Percentiles rank a stretch among this genome's conserved stretches.
Evolutionary conservation across 768 basidiomycete genomes (phyloP).

Genomic region (Ramaria sp.): DNA sequence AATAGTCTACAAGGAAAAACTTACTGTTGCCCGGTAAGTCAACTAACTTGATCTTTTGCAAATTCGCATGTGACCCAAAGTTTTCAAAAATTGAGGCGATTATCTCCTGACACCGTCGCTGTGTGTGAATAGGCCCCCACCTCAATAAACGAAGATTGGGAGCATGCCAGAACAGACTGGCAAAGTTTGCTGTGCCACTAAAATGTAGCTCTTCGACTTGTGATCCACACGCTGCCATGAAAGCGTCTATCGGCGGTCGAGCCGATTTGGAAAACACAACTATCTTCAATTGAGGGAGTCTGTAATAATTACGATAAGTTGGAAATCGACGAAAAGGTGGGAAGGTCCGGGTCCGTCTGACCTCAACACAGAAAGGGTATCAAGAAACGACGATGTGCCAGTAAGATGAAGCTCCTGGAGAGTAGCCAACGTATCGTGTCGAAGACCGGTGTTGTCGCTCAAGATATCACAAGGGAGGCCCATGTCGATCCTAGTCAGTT

Average conservation of each 20-base stretch:
- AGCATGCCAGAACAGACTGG: not conserved
- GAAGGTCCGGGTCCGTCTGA: not conserved
- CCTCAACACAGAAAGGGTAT: not conserved
- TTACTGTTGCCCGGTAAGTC: not conserved
- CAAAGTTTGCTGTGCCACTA: not conserved
- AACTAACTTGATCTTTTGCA: not conserved
- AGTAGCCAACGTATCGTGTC: not conserved
- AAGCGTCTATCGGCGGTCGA: not conserved
- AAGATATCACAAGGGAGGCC: not conserved
- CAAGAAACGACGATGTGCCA: not conserved
- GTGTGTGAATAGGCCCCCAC: not conserved
- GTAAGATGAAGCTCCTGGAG: not conserved
- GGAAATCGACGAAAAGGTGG: too few species aligned
- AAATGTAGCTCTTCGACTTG: not conserved
- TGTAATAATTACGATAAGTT: not conserved
- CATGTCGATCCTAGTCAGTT: not conserved
- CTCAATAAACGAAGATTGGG: not conserved
- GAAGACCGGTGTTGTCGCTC: not conserved
- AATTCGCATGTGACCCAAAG: too few species aligned
- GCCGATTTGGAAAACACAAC: not conserved
- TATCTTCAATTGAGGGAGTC: not conserved
- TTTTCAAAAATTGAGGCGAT: too few species aligned
- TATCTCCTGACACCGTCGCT: too few species aligned
- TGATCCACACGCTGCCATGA: not conserved
- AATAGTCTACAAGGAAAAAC: not conserved